Evolutionary conservation across 345 rosid species (phyloP), one percentile per base, ranked within the genome.

Genomic region (Litchi chinensis): DNA sequence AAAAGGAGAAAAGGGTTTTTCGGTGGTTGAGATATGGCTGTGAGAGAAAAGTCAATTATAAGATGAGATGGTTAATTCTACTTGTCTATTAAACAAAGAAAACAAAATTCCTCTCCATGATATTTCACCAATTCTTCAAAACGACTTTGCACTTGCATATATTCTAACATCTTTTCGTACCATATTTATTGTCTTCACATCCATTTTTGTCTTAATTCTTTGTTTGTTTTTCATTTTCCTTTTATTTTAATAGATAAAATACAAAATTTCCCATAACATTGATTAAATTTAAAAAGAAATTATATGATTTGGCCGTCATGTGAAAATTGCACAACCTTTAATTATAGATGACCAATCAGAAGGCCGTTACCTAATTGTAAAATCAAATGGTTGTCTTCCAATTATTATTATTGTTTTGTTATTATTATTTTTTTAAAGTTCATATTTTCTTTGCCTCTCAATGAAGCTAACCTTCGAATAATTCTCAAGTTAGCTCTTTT

Each of bases 31-130:
- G 56, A 73, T 7, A 46, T 76, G 74, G 75, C 75, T 74, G 66
- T 68, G 16, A 57, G 48, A 68, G 48, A 68, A 63, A 79, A 75
- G 84, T 84, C 84, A 75, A 80, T 80, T 72, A 40, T 59, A 50
- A 44, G 79, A 70, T 74, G 48, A 44, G 76, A 72, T 50, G 78
- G 48, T 68, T 41, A 56, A 65, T 65, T 22, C 56, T 37, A 21
- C 21, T 75, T 40, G 16, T 40, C 44, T 8, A 3, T 13, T 50
- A 39, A 62, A 15, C 43, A 50, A 22, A 18, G 43, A 76, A 54
- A 40, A 24, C 44, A n/a, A 22, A 70, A 57, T 22, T 37, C 32
- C 5, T 59, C 4, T 37, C 65, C 40, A 26, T 26, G 28, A 59
- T 7, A 67, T 43, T 56, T 65, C 60, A 79, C 11, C 18, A n/a